Evolutionary conservation across 1,284 basidiomycete genomes (phyloP).

Genomic region (Nidula niveotomentosa): DNA sequence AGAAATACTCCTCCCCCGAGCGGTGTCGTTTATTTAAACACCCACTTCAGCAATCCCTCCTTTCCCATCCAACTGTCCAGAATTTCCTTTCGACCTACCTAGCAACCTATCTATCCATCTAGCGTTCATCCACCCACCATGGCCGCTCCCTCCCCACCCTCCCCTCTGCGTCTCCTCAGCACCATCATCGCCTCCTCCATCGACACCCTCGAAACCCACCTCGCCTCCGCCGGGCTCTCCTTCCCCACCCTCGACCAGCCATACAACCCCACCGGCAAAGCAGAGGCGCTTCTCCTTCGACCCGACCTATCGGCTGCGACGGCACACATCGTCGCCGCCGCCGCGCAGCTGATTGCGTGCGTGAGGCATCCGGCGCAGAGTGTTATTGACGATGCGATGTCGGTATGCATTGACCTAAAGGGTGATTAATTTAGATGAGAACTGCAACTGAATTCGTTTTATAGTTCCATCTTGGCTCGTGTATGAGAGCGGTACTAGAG

Average conservation of each 20-base stretch:
- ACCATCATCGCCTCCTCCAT: background rate
- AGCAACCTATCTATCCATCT: no score
- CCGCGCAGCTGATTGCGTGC: background rate
- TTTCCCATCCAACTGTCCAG: no score
- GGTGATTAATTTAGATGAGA: background rate
- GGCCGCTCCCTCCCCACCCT: background rate
- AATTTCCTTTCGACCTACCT: no score
- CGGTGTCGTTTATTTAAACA: no score
- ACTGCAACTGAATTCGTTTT: background rate
- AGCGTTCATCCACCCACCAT: no score
- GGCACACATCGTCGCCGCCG: background rate
- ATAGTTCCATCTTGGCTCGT: background rate
- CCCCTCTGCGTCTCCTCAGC: background rate
- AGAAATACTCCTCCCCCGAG: no score
- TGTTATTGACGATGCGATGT: background rate
- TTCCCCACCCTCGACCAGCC: background rate
- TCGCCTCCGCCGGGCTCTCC: background rate
- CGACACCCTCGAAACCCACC: background rate
- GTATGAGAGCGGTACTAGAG: background rate
- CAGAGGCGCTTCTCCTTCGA: background rate
- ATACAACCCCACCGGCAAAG: background rate
- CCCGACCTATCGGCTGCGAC: background rate
- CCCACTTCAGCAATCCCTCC: no score
- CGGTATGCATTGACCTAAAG: background rate
- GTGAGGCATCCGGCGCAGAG: background rate